Evolutionary conservation across 2,329 filamentous ascomycete genomes (phyloP).

Genomic region (Cordyceps farinosa): DNA sequence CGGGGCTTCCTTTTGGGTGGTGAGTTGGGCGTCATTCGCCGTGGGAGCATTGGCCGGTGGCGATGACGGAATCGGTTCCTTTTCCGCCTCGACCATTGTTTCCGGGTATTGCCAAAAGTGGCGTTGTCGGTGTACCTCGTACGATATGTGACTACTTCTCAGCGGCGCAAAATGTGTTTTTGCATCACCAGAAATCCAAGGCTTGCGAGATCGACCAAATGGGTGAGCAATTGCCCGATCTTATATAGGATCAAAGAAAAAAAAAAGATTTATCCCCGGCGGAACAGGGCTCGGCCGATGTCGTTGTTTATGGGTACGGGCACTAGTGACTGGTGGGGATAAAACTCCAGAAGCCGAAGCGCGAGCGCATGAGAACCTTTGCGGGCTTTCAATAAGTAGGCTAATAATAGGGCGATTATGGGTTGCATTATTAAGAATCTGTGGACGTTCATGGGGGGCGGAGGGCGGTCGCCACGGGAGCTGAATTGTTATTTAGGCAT

Average conservation of each 20-base stretch:
- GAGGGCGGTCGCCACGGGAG: background rate
- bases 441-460: background rate
- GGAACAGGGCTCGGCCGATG: slow-evolving; percentile 2
- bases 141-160: background rate
- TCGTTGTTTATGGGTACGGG: background rate
- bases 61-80: background rate
- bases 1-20: background rate
- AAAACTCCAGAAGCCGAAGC: slow-evolving; percentile 8
- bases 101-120: too few relatives aligned
- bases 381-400: slow-evolving; percentile 2
- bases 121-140: background rate
- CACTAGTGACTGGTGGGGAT: background rate
- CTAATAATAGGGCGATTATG: background rate
- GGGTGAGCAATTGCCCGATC: background rate
- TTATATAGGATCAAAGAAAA: background rate
- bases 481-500: too few relatives aligned
- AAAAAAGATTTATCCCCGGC: slow-evolving; percentile 1
- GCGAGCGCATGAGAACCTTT: slow-evolving; percentile 9
- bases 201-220: background rate
- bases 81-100: background rate
- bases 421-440: slow-evolving; percentile 2
- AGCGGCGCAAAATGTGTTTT: background rate
- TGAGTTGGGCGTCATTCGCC: background rate
- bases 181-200: background rate
- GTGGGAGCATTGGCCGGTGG: background rate